A percentile compares a stretch with the other conserved stretches of the same genome.
Conservation (phyloP, 768 basidiomycete species). For the Psilocybe tampanensis region DNA sequence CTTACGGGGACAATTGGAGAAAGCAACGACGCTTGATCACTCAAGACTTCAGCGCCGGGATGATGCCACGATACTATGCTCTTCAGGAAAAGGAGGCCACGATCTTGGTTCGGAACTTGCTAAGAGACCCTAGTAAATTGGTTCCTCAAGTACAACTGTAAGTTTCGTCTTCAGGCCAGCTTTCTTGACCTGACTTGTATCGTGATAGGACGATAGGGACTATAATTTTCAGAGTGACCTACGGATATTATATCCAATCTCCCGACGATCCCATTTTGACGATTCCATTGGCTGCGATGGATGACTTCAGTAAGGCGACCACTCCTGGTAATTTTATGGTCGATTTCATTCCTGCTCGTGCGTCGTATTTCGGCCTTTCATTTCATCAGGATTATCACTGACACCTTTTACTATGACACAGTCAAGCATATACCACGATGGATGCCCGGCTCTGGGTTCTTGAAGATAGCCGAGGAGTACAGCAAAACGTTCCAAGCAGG, state of each 20-base stretch:
- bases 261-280: slow-evolving; percentile 46
- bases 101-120: slow-evolving; percentile 10
- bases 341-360: slow-evolving; percentile 33
- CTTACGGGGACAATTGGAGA: slow-evolving; percentile 37
- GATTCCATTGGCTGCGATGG: slow-evolving; percentile 45
- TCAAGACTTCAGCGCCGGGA: slow-evolving; percentile 1
- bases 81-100: slow-evolving; percentile 11
- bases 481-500: slow-evolving; percentile 8
- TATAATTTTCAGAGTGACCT: slow-evolving; percentile 51
- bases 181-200: neutral
- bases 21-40: slow-evolving; percentile 28
- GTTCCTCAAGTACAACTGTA: slow-evolving; percentile 28
- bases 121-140: slow-evolving; percentile 20
- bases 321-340: slow-evolving; percentile 36
- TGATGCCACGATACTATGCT: neutral
- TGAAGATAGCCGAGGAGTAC: slow-evolving; percentile 40
- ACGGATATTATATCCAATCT: slow-evolving; percentile 51
- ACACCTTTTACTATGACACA: neutral
- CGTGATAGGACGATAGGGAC: slow-evolving; percentile 41
- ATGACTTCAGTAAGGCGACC: slow-evolving; percentile 47
- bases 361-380: slow-evolving; percentile 8
- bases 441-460: slow-evolving; percentile 57
- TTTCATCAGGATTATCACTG: neutral
- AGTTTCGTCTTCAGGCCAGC: neutral
- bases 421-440: slow-evolving; percentile 48